Conservation (phyloP, 2,329 filamentous ascomycete genomes). For the Alternaria novae-zelandiae region DNA sequence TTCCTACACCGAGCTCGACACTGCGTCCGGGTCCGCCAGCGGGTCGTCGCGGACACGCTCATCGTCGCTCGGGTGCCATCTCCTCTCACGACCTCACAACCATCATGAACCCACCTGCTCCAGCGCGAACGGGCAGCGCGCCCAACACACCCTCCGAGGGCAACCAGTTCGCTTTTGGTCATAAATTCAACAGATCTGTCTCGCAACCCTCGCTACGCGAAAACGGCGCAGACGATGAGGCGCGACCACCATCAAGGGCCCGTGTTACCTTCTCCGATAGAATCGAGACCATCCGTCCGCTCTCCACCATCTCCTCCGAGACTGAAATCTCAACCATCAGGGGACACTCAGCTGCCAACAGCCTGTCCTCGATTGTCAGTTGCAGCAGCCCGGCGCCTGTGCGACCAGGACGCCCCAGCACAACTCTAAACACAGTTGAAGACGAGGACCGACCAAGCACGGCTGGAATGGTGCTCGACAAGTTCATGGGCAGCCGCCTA, state of each 20-base stretch:
- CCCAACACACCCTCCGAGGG: slow-evolving; percentile 66
- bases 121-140: slow-evolving; percentile 66
- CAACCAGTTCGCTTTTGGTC: slow-evolving; percentile 45
- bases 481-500: slow-evolving; percentile 32
- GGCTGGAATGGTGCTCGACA: slow-evolving; percentile 72
- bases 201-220: slow-evolving; percentile 49
- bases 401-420: slow-evolving; percentile 47
- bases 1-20: slow-evolving; percentile 62
- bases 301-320: slow-evolving; percentile 85
- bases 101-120: slow-evolving; percentile 67
- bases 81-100: slow-evolving; percentile 81
- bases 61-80: slow-evolving; percentile 80
- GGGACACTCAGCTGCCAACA: slow-evolving; percentile 77
- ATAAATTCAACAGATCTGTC: slow-evolving; percentile 45
- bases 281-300: slow-evolving; percentile 80
- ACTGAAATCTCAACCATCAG: slow-evolving; percentile 73
- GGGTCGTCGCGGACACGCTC: slow-evolving; percentile 73
- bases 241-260: slow-evolving; percentile 58
- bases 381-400: slow-evolving; percentile 56
- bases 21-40: slow-evolving; percentile 57
- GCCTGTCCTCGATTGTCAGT: slow-evolving; percentile 78
- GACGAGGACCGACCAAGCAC: slow-evolving; percentile 66
- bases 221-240: slow-evolving; percentile 34
- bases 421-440: slow-evolving; percentile 50
- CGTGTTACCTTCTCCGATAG: slow-evolving; percentile 85